These are phyloP conservation scores for Apiosordaria backusii DNA, from an alignment of 495 filamentous ascomycete genomes.

Conservation along the genomic window DNA sequence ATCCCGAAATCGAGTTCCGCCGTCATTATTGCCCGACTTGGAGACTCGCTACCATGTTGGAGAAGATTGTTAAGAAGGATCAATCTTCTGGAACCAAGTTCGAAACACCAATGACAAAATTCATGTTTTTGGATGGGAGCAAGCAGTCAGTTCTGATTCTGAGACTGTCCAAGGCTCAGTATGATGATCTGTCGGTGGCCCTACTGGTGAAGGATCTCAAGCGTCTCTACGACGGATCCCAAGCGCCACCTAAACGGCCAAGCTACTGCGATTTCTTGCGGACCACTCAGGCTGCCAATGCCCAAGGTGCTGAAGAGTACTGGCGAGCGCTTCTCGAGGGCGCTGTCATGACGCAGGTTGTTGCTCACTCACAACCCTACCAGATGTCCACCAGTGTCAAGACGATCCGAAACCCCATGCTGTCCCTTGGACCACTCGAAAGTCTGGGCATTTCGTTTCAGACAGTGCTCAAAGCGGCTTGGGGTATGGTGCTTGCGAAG, in stretches of 20 bases:
- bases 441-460: constrained; percentile 37
- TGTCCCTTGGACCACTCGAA: constrained; percentile 33
- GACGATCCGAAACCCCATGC: constrained; percentile 36
- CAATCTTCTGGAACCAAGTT: constrained; percentile 37
- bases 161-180: constrained; percentile 46
- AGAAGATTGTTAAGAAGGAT: constrained; percentile 44
- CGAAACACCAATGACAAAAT: constrained; percentile 43
- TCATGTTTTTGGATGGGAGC: constrained; percentile 44
- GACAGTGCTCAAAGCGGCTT: constrained; percentile 45
- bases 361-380: constrained; percentile 39
- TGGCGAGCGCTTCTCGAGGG: constrained; percentile 44
- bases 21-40: constrained; percentile 41
- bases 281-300: constrained; percentile 32
- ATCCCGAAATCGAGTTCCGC: constrained; percentile 38
- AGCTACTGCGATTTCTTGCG: constrained; percentile 45
- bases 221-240: constrained; percentile 38
- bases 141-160: constrained; percentile 45
- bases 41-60: constrained; percentile 34
- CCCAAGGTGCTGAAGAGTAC: constrained; percentile 37
- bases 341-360: constrained; percentile 40
- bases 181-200: constrained; percentile 42
- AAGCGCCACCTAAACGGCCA: constrained; percentile 33
- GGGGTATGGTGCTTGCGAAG: constrained; percentile 48
- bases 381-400: constrained; percentile 32
- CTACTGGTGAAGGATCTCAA: constrained; percentile 43